Conservation (phyloP, 345 rosid genomes). For the Aquilaria sinensis region DNA sequence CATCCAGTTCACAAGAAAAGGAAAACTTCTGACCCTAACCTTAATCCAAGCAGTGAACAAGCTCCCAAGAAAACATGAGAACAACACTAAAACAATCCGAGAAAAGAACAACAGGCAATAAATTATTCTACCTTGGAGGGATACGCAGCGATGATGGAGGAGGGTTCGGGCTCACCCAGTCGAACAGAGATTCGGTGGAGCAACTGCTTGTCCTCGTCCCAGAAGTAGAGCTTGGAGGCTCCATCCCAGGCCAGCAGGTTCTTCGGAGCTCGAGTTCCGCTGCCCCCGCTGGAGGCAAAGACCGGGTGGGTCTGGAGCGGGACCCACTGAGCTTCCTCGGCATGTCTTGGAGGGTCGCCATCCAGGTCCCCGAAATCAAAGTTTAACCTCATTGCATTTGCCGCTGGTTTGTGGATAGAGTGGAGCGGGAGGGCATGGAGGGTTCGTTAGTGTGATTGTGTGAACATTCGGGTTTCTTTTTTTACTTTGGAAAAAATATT, state of each 20-base stretch:
- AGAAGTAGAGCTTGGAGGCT: conserved; percentile 67
- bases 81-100: no score
- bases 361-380: conserved; percentile 35
- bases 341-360: conserved; percentile 29
- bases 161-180: conserved; percentile 83
- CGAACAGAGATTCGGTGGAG: conserved; percentile 79
- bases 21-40: neutral
- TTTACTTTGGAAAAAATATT: no score
- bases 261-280: conserved; percentile 23
- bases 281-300: conserved; percentile 33
- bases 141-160: conserved; percentile 65
- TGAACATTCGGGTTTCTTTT: no score
- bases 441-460: no score
- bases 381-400: conserved; percentile 47
- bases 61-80: no score
- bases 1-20: neutral
- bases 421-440: no score
- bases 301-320: conserved; percentile 70
- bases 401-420: no score
- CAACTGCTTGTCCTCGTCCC: conserved; percentile 51
- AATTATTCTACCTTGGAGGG: conserved; percentile 57
- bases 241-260: conserved; percentile 87
- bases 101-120: no score
- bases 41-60: no score
- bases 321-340: conserved; percentile 58